Evolutionary conservation across 306 rosid species (phyloP).

Genomic region (Lablab purpureus): DNA sequence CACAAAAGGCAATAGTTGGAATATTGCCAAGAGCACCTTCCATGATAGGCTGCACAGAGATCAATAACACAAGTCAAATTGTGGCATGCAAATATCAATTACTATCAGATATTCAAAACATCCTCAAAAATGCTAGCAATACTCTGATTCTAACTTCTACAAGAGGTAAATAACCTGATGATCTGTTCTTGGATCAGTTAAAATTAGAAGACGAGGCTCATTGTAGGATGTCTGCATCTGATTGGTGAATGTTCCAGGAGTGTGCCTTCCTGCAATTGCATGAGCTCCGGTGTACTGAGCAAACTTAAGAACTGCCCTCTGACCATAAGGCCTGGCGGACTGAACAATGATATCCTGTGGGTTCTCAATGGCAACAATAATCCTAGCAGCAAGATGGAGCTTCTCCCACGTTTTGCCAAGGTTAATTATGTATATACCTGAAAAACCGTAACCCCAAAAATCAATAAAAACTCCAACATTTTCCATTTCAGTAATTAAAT

Average conservation of each 20-base stretch:
- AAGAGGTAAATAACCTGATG: conserved; percentile 65
- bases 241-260: conserved; percentile 85
- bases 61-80: conserved; percentile 1
- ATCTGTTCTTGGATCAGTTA: conserved; percentile 86
- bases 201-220: conserved; percentile 88
- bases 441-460: not conserved
- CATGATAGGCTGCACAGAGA: conserved; percentile 73
- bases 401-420: conserved; percentile 82
- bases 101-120: no score
- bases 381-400: conserved; percentile 79
- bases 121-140: not conserved
- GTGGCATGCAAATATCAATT: not conserved
- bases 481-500: not conserved
- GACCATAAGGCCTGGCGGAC: conserved; percentile 81
- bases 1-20: conserved; percentile 87
- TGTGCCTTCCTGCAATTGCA: conserved; percentile 82
- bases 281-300: conserved; percentile 80
- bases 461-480: conserved; percentile 15
- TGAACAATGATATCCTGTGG: conserved; percentile 78
- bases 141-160: not conserved
- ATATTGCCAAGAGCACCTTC: conserved; percentile 91
- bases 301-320: conserved; percentile 80
- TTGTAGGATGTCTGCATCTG: conserved; percentile 80
- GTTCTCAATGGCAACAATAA: conserved; percentile 78
- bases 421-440: conserved; percentile 81